Base-by-base conservation (phyloP, 495 filamentous ascomycete genomes). In the Cetradonia linearis region DNA sequence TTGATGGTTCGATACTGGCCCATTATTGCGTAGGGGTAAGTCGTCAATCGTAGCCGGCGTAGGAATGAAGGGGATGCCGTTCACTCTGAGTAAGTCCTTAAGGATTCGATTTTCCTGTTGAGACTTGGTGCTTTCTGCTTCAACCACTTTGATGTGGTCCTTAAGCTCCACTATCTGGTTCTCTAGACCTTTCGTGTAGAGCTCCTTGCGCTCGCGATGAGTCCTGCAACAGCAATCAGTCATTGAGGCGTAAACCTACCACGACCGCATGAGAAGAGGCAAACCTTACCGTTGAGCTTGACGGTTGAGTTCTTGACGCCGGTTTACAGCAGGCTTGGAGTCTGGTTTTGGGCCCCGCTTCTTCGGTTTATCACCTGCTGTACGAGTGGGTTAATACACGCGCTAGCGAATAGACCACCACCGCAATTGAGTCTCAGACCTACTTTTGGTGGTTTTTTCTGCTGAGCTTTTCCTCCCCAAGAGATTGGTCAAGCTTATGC, bases 321-420 rank as follows among this genome's bases (percentile, higher is more conserved):
- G 78, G n/a, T 91, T 98, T 65, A 94, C 72, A 52, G 93, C 90
- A 5, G 93, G 93, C 66, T 95, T 96, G 74, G 88, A 94, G 70
- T 97, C 93, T 30, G 93, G 93, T 66, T 98, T 98, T 0, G 93
- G 93, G 3, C 93, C 93, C 67, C 93, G 81, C 59, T 88, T 82
- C 73, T 98, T 98, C 5, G 88, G 59, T 31, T 40, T 37, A 27
- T 61, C 50, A 6, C 52, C 59, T 34, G 42, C 59, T 55, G 28
- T 56, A 48, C 23, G 16, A 8, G 1, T 48, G 31, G 2, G 7
- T 60, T 16, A 60, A 27, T n/a, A 60, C 20, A 8, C 5, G 33
- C 28, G 11, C 42, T 28, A 30, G 14, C n/a, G 13, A 16, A 11
- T 18, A 40, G 28, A n/a, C 20, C 50, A 16, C 3, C 18, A 0